A percentile compares a stretch with the other conserved stretches of the same genome.
Conservation (phyloP, 192 early-diverging fungal genomes). For the Helicostylum pulchrum region DNA sequence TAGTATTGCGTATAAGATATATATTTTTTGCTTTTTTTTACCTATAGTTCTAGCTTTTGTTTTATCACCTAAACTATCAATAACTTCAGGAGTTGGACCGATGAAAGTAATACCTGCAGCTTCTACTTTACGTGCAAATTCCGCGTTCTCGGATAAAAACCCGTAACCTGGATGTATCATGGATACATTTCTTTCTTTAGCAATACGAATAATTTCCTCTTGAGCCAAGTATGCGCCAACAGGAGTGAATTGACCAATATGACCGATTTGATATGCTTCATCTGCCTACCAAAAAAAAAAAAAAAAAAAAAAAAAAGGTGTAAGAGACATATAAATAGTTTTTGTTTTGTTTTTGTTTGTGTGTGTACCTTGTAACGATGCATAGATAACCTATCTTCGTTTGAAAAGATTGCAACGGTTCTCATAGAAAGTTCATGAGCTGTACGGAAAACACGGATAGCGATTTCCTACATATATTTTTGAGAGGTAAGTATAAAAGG, state of each 20-base stretch:
- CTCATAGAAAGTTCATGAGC: slow-evolving; percentile 88
- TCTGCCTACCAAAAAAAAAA: slow-evolving; percentile 65
- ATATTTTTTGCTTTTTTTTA: slow-evolving; percentile 29
- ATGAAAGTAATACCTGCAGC: slow-evolving; percentile 88
- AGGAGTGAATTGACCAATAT: slow-evolving; percentile 72
- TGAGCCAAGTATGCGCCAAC: slow-evolving; percentile 92
- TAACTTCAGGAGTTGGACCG: slow-evolving; percentile 78
- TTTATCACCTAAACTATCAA: slow-evolving; percentile 90
- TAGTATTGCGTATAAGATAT: slow-evolving; percentile 33
- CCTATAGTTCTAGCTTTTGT: slow-evolving; percentile 85
- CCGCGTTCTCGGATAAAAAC: slow-evolving; percentile 90
- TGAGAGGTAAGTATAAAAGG: not conserved
- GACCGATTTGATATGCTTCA: slow-evolving; percentile 92
- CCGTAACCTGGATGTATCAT: slow-evolving; percentile 96
- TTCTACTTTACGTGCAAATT: slow-evolving; percentile 83
- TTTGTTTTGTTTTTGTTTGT: too few relatives aligned
- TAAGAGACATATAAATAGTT: not conserved
- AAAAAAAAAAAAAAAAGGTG: slow-evolving; percentile 8
- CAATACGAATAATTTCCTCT: slow-evolving; percentile 89
- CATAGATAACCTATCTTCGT: slow-evolving; percentile 89
- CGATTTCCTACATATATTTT: slow-evolving; percentile 74
- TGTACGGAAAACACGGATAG: slow-evolving; percentile 92
- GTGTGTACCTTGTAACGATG: slow-evolving; percentile 80
- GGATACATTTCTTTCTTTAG: slow-evolving; percentile 67
- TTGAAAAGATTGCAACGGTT: slow-evolving; percentile 84